These are phyloP conservation scores for Plenodomus tracheiphilus DNA, from an alignment of 2,329 filamentous ascomycete genomes.

Conservation along the genomic window DNA sequence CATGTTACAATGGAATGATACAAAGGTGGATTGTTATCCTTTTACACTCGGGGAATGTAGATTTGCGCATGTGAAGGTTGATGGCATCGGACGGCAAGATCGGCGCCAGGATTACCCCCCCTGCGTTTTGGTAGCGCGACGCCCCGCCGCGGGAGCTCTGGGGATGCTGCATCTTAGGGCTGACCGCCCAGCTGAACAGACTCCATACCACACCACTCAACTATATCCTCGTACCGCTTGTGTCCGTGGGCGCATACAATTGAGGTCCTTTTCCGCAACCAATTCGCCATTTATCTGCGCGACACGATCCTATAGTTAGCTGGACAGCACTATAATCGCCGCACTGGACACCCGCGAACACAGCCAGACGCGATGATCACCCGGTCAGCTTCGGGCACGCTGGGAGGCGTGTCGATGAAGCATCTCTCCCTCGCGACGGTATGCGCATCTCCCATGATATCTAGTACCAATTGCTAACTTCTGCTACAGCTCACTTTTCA, in stretches of 20 bases:
- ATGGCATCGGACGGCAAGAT: not conserved
- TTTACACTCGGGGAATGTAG: not conserved
- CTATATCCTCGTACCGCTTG: not conserved
- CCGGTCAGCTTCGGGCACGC: slow-evolving; percentile 15
- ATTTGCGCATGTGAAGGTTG: not conserved
- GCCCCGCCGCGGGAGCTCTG: too few relatives aligned
- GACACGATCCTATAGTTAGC: too few relatives aligned
- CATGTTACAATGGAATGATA: too few relatives aligned
- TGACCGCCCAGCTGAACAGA: not conserved
- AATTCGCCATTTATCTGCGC: too few relatives aligned
- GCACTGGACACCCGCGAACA: too few relatives aligned
- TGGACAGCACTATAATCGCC: not conserved
- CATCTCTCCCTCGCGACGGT: slow-evolving; percentile 69
- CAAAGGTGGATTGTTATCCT: too few relatives aligned
- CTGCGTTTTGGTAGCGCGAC: not conserved
- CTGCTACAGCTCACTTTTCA: slow-evolving; percentile 70
- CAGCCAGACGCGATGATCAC: slow-evolving; percentile 7
- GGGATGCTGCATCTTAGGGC: not conserved
- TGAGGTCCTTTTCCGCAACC: too few relatives aligned
- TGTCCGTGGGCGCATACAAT: too few relatives aligned
- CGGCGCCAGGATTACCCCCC: not conserved
- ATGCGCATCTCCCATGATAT: slow-evolving; percentile 25
- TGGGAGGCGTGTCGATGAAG: slow-evolving; percentile 66
- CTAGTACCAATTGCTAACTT: slow-evolving; percentile 20
- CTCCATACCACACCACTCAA: not conserved